A percentile compares a stretch with the other conserved stretches of the same genome.
These are phyloP conservation scores for Zygoascus sp. DNA, from an alignment of 1,139 yeast genomes.

Conservation along the genomic window DNA sequence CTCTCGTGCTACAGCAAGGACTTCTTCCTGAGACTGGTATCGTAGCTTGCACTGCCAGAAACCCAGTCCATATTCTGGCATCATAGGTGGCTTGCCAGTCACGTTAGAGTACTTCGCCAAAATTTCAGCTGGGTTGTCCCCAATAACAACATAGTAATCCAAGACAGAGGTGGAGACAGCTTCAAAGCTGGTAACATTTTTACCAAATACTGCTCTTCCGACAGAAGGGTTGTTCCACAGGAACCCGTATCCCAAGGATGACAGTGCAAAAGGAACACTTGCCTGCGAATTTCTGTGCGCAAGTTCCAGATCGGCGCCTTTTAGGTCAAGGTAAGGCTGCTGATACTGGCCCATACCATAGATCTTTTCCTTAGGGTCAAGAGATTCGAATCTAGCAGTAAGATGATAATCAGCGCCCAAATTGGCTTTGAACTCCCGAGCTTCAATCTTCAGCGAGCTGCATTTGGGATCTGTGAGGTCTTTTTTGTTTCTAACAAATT, in stretches of 20 bases:
- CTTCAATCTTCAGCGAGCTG: conserved; percentile 16
- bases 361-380: conserved; percentile 18
- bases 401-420: conserved; percentile 15
- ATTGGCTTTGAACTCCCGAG: conserved; percentile 18
- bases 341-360: conserved; percentile 22
- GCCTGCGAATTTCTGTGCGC: conserved; percentile 22
- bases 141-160: conserved; percentile 22
- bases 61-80: conserved; percentile 22
- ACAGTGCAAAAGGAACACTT: conserved; percentile 20
- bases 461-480: conserved; percentile 17
- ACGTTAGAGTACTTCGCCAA: conserved; percentile 15
- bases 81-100: conserved; percentile 20
- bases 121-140: conserved; percentile 17
- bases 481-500: conserved; percentile 16
- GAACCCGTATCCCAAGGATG: conserved; percentile 19
- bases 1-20: conserved; percentile 17
- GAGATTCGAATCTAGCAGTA: conserved; percentile 17
- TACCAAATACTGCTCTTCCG: conserved; percentile 20
- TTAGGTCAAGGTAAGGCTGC: conserved; percentile 19
- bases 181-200: conserved; percentile 19
- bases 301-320: conserved; percentile 18
- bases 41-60: conserved; percentile 22
- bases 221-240: conserved; percentile 20
- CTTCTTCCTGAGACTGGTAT: conserved; percentile 21
- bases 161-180: conserved; percentile 17